A percentile compares a stretch with the other conserved stretches of the same genome.
Conservation (phyloP, 345 rosid genomes). For the Linum trigynum region DNA sequence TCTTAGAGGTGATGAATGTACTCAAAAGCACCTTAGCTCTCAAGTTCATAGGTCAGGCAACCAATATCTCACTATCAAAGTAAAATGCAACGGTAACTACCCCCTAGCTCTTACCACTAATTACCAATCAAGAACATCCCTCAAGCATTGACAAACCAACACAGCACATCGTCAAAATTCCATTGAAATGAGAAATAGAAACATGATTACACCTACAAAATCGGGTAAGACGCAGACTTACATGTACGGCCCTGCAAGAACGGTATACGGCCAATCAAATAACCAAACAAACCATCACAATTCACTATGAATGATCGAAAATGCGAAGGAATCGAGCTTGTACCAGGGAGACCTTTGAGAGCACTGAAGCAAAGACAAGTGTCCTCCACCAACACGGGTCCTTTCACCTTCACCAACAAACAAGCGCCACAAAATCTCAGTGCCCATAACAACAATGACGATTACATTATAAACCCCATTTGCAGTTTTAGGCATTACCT, state of each 20-base stretch:
- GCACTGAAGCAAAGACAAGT: slow-evolving; percentile 95
- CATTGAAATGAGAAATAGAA: neutral
- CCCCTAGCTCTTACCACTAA: neutral
- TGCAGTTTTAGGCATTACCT: slow-evolving; percentile 25
- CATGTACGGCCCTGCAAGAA: slow-evolving; percentile 90
- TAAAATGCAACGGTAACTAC: neutral
- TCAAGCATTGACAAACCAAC: neutral
- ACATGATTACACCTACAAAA: neutral
- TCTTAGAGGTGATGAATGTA: neutral
- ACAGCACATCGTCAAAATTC: too few species aligned
- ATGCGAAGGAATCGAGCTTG: neutral
- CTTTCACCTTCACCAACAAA: slow-evolving; percentile 52
- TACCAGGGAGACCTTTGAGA: slow-evolving; percentile 95
- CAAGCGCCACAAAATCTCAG: neutral
- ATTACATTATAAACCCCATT: neutral
- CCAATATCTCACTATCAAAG: neutral
- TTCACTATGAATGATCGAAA: neutral
- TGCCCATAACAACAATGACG: neutral
- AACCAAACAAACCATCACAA: neutral
- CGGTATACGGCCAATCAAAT: slow-evolving; percentile 5
- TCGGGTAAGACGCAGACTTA: slow-evolving; percentile 30
- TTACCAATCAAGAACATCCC: neutral
- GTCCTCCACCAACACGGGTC: slow-evolving; percentile 93
- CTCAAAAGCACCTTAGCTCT: neutral
- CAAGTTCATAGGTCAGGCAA: neutral